A percentile compares a stretch with the other conserved stretches of the same genome.
Conservation (phyloP, 2,329 filamentous ascomycete species). For the Pseudofabraea citricarpa region DNA sequence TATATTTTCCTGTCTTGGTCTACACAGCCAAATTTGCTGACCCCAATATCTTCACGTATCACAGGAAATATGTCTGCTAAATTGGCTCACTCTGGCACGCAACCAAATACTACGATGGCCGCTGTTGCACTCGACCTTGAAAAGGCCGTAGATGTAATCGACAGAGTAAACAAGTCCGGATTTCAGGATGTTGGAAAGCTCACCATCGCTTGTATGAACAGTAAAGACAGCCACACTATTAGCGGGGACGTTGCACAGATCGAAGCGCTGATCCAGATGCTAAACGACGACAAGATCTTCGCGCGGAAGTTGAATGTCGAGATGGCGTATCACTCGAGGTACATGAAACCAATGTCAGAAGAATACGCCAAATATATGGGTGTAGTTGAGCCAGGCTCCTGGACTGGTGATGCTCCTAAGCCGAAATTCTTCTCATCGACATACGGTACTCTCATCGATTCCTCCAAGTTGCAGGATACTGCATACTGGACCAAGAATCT, state of each 20-base stretch:
- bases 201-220: slow-evolving; percentile 24
- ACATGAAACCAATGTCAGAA: slow-evolving; percentile 12
- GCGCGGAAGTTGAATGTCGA: slow-evolving; percentile 13
- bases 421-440: slow-evolving; percentile 2
- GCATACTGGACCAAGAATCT: slow-evolving; percentile 41
- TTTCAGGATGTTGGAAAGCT: too few relatives aligned
- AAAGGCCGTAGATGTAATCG: too few relatives aligned
- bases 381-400: not conserved
- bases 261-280: not conserved
- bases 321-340: slow-evolving; percentile 18
- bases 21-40: too few relatives aligned
- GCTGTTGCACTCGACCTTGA: too few relatives aligned
- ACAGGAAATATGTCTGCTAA: too few relatives aligned
- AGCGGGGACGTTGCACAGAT: slow-evolving; percentile 5
- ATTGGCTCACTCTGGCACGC: too few relatives aligned
- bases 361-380: slow-evolving; percentile 7
- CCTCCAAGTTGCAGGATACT: slow-evolving; percentile 18
- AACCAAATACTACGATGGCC: too few relatives aligned
- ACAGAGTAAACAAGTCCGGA: too few relatives aligned
- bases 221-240: slow-evolving; percentile 12
- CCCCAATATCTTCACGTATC: too few relatives aligned
- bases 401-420: not conserved
- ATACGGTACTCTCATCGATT: slow-evolving; percentile 2
- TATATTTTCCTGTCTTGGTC: too few relatives aligned
- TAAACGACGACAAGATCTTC: slow-evolving; percentile 15